A percentile compares a stretch with the other conserved stretches of the same genome.
Evolutionary conservation across 345 rosid genomes (phyloP).

Genomic region (Citrus medica): DNA sequence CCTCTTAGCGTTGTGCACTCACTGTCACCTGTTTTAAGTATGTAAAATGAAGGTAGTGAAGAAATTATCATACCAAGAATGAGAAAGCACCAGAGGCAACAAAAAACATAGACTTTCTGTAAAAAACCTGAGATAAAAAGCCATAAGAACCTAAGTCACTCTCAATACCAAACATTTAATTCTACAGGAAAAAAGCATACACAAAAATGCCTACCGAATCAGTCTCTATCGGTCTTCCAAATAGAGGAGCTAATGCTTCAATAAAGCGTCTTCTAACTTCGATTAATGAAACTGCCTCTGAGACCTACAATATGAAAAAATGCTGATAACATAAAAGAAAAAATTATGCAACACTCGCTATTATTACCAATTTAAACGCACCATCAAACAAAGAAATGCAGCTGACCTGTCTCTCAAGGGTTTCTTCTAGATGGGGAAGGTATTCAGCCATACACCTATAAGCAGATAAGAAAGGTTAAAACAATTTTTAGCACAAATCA

Average conservation of each 20-base stretch:
- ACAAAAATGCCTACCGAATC: constrained; percentile 62
- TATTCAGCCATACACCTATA: constrained; percentile 98
- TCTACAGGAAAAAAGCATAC: background rate
- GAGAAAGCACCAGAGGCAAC: constrained; percentile 66
- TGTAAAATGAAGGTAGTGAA: background rate
- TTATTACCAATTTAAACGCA: constrained; percentile 6
- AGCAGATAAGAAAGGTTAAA: constrained; percentile 15
- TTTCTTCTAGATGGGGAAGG: constrained; percentile 93
- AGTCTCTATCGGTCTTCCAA: constrained; percentile 93
- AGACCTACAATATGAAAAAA: constrained; percentile 25
- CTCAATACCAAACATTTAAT: background rate
- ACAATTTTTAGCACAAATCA: constrained; percentile 18
- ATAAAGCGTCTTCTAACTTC: constrained; percentile 68
- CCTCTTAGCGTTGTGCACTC: background rate
- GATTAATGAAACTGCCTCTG: constrained; percentile 72
- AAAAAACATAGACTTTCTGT: constrained; percentile 72
- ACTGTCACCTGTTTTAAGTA: background rate
- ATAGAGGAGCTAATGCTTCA: constrained; percentile 58
- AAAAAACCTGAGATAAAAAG: constrained; percentile 60
- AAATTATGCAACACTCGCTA: background rate
- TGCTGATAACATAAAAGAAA: constrained; percentile 20
- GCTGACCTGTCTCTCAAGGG: constrained; percentile 76
- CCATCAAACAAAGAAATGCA: constrained; percentile 5
- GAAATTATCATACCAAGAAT: constrained; percentile 55
- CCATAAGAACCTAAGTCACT: constrained; percentile 17